phyloP scores from a whole-genome alignment of 441 rosid genomes.

The Aquilaria agallochum region DNA sequence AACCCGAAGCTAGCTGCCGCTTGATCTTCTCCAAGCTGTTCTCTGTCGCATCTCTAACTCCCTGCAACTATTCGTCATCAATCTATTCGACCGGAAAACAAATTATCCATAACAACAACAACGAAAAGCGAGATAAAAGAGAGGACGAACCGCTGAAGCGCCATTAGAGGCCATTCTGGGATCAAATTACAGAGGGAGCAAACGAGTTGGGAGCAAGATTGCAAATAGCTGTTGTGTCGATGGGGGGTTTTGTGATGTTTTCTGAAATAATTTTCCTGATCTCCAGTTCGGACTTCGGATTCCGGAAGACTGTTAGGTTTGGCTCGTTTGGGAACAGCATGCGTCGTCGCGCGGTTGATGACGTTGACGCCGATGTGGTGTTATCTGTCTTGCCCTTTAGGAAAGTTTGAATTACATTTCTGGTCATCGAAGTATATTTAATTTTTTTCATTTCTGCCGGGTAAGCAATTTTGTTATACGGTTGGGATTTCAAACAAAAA shows the following conservation, averaged over 20 bases:
- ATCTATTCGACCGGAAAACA: not conserved
- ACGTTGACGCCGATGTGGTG: not conserved
- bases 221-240: not conserved
- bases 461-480: too few relatives aligned
- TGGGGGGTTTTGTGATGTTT: constrained; percentile 6
- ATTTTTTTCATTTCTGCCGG: too few relatives aligned
- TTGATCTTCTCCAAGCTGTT: constrained; percentile 95
- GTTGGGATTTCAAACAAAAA: too few relatives aligned
- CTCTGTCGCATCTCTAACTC: constrained; percentile 47
- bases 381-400: not conserved
- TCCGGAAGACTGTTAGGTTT: constrained; percentile 49
- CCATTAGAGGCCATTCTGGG: constrained; percentile 76
- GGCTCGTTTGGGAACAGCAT: constrained; percentile 29
- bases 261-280: not conserved
- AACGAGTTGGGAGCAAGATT: too few relatives aligned
- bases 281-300: not conserved
- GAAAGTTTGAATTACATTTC: too few relatives aligned
- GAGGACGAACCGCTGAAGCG: constrained; percentile 60
- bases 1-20: constrained; percentile 90
- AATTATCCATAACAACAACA: constrained; percentile 2
- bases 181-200: constrained; percentile 16
- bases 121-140: constrained; percentile 2
- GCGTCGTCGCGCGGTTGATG: constrained; percentile 24
- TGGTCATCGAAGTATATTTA: too few relatives aligned
- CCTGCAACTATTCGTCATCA: constrained; percentile 32